Evolutionary conservation across 257 asterid genomes (phyloP), one percentile per base, ranked within the genome.

Genomic region (Thymus mandschuricus): DNA sequence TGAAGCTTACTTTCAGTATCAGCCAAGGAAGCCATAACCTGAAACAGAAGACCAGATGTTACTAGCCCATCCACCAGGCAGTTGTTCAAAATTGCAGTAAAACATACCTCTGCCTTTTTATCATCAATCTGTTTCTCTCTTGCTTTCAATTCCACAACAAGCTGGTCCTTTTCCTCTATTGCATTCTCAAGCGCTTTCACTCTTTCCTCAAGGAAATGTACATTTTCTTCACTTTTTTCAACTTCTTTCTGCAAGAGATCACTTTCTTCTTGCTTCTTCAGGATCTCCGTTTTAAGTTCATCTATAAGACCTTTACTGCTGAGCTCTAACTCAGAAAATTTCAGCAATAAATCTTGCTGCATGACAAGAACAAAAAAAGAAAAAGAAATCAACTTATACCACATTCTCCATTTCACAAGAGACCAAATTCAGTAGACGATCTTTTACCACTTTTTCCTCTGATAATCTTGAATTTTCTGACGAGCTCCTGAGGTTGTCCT

Each of bases 311-410:
- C 74, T 61, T 80, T 88, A 83, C 86, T 85, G 64, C 76, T 87
- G 64, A 41, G 81, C 88, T 95, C 97, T 59, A 87, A 77, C 68
- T 85, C 87, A 33, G 96, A 83, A 73, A 81, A 70, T 73, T 86
- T 86, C 84, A 79, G 61, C 77, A 73, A 59, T 77, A 89, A 76
- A 71, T 89, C 89, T 87, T 92, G 86, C 99, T 92, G 96, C 93
- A 86, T 57, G 72, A 69, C 69, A 83, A 76, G 66, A 66, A 21
- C 21, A 21, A 21, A 21, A 21, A 21, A 21, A 21, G 0, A 5
- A 68, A 65, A 70, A 68, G 6, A 63, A 45, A 40, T 75, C 76
- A 76, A 65, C 28, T 35, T 46, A 64, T 40, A 62, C 69, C 54
- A 43, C 46, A 62, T 56, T 48, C 56, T 48, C 56, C 68, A 66